A percentile compares a stretch with the other conserved stretches of the same genome.
These are phyloP conservation scores for Sarocladium brachiariae DNA, from an alignment of 2,329 filamentous ascomycete genomes.

Conservation along the genomic window DNA sequence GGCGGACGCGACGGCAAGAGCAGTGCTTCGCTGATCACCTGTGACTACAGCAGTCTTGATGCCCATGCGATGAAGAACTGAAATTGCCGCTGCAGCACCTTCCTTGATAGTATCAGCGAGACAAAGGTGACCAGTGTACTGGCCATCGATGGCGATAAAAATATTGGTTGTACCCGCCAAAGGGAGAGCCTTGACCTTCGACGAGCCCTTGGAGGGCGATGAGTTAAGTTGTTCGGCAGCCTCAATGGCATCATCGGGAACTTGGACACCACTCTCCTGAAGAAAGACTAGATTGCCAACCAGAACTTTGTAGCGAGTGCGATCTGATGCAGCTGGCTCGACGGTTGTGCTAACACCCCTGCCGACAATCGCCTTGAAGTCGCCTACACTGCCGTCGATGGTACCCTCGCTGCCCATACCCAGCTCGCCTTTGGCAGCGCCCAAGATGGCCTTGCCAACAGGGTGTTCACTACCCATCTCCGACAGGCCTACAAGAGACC, in stretches of 20 bases:
- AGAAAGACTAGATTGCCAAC: slow-evolving; percentile 80
- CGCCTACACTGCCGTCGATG: slow-evolving; percentile 76
- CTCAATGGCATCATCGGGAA: slow-evolving; percentile 57
- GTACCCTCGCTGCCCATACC: slow-evolving; percentile 63
- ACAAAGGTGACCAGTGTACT: slow-evolving; percentile 74
- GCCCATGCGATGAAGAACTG: slow-evolving; percentile 76
- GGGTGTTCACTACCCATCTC: slow-evolving; percentile 96
- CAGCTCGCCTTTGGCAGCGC: slow-evolving; percentile 68
- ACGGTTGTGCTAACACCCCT: slow-evolving; percentile 78
- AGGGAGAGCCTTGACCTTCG: slow-evolving; percentile 26
- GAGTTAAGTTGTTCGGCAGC: slow-evolving; percentile 54
- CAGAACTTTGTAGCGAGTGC: slow-evolving; percentile 68
- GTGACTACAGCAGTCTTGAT: slow-evolving; percentile 89
- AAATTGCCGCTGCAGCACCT: slow-evolving; percentile 71
- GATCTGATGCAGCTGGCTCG: slow-evolving; percentile 66
- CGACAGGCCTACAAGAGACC: slow-evolving; percentile 90
- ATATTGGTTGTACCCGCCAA: slow-evolving; percentile 78
- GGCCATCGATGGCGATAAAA: slow-evolving; percentile 78
- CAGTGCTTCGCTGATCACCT: slow-evolving; percentile 81
- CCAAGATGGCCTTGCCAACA: slow-evolving; percentile 80
- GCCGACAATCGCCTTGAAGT: slow-evolving; percentile 78
- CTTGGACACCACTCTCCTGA: slow-evolving; percentile 58
- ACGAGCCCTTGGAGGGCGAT: slow-evolving; percentile 27
- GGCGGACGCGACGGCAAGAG: slow-evolving; percentile 71
- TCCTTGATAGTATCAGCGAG: slow-evolving; percentile 89